Evolutionary conservation across 371 early-diverging fungal genomes (phyloP).

Genomic region (Haplosporangium sp.): DNA sequence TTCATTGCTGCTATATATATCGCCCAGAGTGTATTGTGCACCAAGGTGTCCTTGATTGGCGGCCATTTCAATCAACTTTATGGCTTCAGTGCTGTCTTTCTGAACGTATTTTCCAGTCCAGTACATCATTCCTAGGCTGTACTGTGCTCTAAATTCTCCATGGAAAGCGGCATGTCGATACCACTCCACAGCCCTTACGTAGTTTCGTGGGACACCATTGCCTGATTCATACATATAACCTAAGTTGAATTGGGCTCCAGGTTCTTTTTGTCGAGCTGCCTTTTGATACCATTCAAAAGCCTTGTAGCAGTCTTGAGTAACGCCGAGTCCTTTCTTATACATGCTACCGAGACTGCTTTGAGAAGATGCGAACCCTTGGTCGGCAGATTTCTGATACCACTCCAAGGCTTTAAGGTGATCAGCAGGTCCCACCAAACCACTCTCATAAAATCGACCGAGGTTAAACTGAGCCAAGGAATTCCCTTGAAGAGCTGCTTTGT

Average conservation of each 20-base stretch:
- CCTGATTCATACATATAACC: conserved; percentile 82
- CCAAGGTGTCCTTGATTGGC: neutral
- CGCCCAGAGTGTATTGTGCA: too few species aligned
- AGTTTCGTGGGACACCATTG: conserved; percentile 65
- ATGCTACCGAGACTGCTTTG: conserved; percentile 11
- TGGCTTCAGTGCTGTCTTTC: conserved; percentile 48
- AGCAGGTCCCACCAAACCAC: conserved; percentile 49
- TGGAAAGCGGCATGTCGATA: conserved; percentile 24
- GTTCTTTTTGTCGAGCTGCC: conserved; percentile 54
- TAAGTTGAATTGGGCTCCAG: conserved; percentile 75
- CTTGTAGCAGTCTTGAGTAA: conserved; percentile 14
- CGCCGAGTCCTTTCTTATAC: conserved; percentile 11
- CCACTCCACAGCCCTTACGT: conserved; percentile 68
- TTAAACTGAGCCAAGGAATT: conserved; percentile 59
- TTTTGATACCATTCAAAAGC: conserved; percentile 51
- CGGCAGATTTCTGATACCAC: neutral
- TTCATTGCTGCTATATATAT: conserved; percentile 12
- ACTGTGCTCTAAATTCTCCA: conserved; percentile 57
- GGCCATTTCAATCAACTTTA: conserved; percentile 62
- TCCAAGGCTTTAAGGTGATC: conserved; percentile 3
- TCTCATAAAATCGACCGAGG: conserved; percentile 62
- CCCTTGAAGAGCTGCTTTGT: conserved; percentile 62
- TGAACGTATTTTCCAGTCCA: conserved; percentile 18
- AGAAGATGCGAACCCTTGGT: neutral
- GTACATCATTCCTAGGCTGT: conserved; percentile 61